Conservation (phyloP, 768 basidiomycete genomes). For the Lepiota brunneoincarnata region DNA sequence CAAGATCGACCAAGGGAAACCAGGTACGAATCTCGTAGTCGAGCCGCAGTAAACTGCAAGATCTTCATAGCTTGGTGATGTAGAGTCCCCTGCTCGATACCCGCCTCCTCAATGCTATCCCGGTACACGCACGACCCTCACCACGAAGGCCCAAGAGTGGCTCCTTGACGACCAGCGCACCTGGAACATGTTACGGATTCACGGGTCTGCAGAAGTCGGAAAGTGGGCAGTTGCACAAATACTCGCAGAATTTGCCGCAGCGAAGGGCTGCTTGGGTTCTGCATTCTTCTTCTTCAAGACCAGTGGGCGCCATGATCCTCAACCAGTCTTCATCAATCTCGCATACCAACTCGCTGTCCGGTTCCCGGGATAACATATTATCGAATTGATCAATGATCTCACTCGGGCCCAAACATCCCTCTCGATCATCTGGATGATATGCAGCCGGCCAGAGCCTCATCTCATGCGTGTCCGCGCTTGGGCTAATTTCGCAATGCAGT, state of each 20-base stretch:
- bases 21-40: too few relatives aligned
- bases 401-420: background rate
- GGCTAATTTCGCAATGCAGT: background rate
- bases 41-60: too few relatives aligned
- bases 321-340: background rate
- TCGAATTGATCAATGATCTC: background rate
- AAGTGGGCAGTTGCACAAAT: conserved; percentile 8
- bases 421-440: background rate
- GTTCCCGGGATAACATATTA: background rate
- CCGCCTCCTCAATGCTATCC: conserved; percentile 9
- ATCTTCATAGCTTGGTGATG: too few relatives aligned
- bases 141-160: too few relatives aligned
- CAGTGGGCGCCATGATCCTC: background rate
- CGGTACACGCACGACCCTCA: too few relatives aligned
- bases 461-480: background rate
- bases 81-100: conserved; percentile 16
- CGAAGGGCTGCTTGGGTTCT: background rate
- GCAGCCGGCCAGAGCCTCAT: background rate
- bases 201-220: too few relatives aligned
- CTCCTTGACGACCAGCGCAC: too few relatives aligned
- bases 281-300: conserved; percentile 1
- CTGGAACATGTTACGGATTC: too few relatives aligned
- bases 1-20: too few relatives aligned
- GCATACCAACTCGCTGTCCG: background rate
- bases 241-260: background rate